These are phyloP conservation scores for Claviceps purpurea DNA, from an alignment of 2,329 filamentous ascomycete genomes.

Conservation along the genomic window DNA sequence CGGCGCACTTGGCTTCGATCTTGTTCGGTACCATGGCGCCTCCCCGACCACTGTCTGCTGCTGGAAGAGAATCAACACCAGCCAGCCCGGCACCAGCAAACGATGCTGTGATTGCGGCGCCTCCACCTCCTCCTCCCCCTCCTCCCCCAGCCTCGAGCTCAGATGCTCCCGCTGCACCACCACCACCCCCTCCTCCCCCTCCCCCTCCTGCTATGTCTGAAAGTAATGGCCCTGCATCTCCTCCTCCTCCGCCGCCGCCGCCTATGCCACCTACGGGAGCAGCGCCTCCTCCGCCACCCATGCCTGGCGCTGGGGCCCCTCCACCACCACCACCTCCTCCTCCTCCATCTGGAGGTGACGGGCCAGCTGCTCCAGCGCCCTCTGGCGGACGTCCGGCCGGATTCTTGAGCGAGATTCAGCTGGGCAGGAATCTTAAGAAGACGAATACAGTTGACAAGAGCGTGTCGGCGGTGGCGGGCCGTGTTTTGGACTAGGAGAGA, in stretches of 20 bases:
- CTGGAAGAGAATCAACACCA: constrained; percentile 51
- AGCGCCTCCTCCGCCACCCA: constrained; percentile 18
- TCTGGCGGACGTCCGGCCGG: constrained; percentile 39
- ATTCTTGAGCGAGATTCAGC: constrained; percentile 71
- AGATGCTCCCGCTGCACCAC: constrained; percentile 15
- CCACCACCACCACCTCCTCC: constrained; percentile 30
- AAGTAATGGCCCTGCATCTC: constrained; percentile 11
- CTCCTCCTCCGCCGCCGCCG: constrained; percentile 17
- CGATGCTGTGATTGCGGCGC: constrained; percentile 27
- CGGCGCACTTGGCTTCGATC: constrained; percentile 85
- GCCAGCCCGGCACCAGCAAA: constrained; percentile 24
- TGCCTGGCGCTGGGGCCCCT: constrained; percentile 19
- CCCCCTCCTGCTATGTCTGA: constrained; percentile 16
- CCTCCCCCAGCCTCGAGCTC: constrained; percentile 15
- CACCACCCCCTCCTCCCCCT: constrained; percentile 10
- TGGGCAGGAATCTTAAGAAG: constrained; percentile 70
- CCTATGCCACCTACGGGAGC: constrained; percentile 10
- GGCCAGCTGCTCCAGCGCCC: constrained; percentile 31
- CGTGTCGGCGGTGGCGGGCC: constrained; percentile 56
- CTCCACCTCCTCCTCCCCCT: constrained; percentile 17
- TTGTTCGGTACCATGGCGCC: constrained; percentile 96
- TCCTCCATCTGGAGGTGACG: constrained; percentile 31
- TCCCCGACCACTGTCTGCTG: constrained; percentile 72
- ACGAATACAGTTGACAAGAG: constrained; percentile 84
- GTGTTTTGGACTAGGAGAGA: constrained; percentile 43